These are phyloP conservation scores for Marchantia polymorpha DNA, from an alignment of 225 moss, liverwort and hornwort genomes.

Conservation along the genomic window DNA sequence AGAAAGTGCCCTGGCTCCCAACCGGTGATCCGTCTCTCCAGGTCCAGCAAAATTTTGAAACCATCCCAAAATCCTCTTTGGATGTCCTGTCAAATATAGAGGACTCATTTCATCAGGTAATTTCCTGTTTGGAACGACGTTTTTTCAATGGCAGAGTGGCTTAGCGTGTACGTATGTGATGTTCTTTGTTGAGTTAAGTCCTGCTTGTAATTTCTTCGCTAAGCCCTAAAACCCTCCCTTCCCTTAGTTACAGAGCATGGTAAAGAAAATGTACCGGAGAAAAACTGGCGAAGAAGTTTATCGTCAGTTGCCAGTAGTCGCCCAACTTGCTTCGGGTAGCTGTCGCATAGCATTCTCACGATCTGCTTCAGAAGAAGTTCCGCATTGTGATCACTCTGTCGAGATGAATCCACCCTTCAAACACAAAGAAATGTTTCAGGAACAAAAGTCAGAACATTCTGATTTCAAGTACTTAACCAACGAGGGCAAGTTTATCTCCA, in stretches of 20 bases:
- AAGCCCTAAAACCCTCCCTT: background rate
- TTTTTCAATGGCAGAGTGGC: background rate
- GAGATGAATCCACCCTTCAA: constrained; percentile 6
- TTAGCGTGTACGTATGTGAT: background rate
- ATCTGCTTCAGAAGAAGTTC: constrained; percentile 52
- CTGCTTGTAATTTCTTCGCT: background rate
- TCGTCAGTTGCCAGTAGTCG: constrained; percentile 52
- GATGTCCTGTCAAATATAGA: constrained; percentile 45
- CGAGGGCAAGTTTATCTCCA: no score
- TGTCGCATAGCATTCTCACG: constrained; percentile 62
- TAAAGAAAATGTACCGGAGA: constrained; percentile 54
- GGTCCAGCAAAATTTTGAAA: constrained; percentile 71
- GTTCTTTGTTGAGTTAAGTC: background rate
- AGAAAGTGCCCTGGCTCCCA: constrained; percentile 80
- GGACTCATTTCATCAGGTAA: background rate
- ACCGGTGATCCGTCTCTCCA: constrained; percentile 69
- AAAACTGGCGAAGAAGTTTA: constrained; percentile 52
- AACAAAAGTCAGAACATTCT: constrained; percentile 9
- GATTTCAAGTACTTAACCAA: background rate
- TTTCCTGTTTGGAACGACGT: background rate
- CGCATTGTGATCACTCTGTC: constrained; percentile 9
- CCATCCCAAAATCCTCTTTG: constrained; percentile 64
- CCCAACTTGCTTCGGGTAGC: constrained; percentile 49
- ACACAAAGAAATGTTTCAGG: background rate
- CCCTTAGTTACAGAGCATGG: background rate